Evolutionary conservation across 768 basidiomycete species (phyloP).

Genomic region (Kwoniella dendrophila): DNA sequence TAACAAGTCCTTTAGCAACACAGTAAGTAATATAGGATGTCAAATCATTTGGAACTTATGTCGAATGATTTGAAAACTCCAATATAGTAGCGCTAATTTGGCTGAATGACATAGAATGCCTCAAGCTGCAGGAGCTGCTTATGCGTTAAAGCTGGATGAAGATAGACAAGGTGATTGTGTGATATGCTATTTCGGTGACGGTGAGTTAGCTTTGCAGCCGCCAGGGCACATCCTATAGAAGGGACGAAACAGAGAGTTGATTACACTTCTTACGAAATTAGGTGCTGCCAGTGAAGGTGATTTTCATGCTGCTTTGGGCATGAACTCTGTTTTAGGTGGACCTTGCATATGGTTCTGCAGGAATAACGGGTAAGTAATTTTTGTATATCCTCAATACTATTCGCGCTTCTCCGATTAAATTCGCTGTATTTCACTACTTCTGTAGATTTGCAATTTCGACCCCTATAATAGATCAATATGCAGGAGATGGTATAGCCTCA

Average conservation of each 20-base stretch:
- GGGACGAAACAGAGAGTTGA: background rate
- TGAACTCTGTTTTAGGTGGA: conserved; percentile 58
- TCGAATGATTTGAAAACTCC: too few species aligned
- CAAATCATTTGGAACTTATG: background rate
- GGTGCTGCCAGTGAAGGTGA: conserved; percentile 87
- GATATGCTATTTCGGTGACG: conserved; percentile 89
- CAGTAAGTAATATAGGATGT: conserved; percentile 63
- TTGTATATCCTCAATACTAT: background rate
- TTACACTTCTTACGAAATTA: conserved; percentile 10
- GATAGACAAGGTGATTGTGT: conserved; percentile 71
- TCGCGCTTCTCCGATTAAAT: background rate
- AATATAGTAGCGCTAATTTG: too few species aligned
- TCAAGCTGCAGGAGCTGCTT: conserved; percentile 89
- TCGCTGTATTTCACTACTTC: background rate
- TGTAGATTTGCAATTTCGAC: conserved; percentile 83
- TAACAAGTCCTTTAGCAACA: conserved; percentile 89
- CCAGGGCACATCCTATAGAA: background rate
- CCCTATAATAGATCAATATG: conserved; percentile 81
- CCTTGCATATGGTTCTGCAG: conserved; percentile 53
- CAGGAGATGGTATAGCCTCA: conserved; percentile 89
- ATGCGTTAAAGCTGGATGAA: conserved; percentile 79
- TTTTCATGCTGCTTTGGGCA: conserved; percentile 77
- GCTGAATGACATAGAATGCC: conserved; percentile 36
- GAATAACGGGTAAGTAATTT: conserved; percentile 63
- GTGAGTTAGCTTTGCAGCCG: conserved; percentile 47